Conservation (phyloP, 2,329 filamentous ascomycete genomes). For the Penicillium sp. region DNA sequence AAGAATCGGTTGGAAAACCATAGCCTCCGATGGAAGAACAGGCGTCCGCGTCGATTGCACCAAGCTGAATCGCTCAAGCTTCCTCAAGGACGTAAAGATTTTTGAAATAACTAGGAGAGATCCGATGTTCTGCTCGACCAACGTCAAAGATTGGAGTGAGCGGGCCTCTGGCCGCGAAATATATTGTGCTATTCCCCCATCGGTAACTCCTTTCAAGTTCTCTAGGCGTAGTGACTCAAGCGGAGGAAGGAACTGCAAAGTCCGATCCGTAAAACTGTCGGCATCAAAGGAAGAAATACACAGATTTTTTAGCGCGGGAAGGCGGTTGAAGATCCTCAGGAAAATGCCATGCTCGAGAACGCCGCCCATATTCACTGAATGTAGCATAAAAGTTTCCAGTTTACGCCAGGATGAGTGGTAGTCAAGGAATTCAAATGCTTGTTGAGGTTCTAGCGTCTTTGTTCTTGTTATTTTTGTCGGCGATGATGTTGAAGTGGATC, state of each 20-base stretch:
- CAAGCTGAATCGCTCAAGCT: conserved; percentile 49
- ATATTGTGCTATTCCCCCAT: conserved; percentile 52
- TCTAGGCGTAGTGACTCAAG: conserved; percentile 54
- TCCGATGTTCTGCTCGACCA: conserved; percentile 53
- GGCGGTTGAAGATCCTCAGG: conserved; percentile 49
- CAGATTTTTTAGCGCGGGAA: conserved; percentile 53
- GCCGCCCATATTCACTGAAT: conserved; percentile 41
- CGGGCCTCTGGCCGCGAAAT: conserved; percentile 43
- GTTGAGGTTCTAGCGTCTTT: conserved; percentile 47
- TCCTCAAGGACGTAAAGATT: conserved; percentile 45
- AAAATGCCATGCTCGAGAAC: conserved; percentile 53
- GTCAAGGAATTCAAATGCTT: conserved; percentile 50
- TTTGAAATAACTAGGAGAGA: conserved; percentile 51
- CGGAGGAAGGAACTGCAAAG: conserved; percentile 50
- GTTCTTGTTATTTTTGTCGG: conserved; percentile 15
- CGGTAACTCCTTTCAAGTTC: conserved; percentile 52
- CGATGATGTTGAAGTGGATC: conserved; percentile 27
- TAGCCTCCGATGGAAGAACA: conserved; percentile 37
- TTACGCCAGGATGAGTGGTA: conserved; percentile 51
- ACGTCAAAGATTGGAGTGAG: conserved; percentile 44
- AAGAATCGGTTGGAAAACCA: conserved; percentile 47
- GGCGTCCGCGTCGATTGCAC: conserved; percentile 49
- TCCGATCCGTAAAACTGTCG: conserved; percentile 53
- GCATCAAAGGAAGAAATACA: conserved; percentile 52
- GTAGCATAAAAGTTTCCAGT: conserved; percentile 53